Percentiles rank a stretch among this genome's conserved stretches.
Evolutionary conservation across 78 protist genomes (phyloP).

Genomic region (Cavenderia fasciculata): DNA sequence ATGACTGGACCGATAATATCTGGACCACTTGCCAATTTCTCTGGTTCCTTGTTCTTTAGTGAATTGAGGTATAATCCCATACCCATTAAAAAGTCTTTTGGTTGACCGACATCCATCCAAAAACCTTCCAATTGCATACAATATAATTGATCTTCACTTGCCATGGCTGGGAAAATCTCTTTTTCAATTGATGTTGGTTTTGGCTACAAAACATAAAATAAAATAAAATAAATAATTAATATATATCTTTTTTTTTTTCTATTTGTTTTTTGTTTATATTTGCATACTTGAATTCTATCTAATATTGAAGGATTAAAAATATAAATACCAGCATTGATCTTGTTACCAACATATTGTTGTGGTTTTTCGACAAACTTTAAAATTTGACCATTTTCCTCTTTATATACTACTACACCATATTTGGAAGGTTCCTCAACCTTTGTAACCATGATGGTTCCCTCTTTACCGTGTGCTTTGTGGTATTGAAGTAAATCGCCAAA

Average conservation of each 20-base stretch:
- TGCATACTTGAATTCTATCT: slow-evolving; percentile 87
- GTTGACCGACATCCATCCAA: slow-evolving; percentile 98
- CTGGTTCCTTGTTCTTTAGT: slow-evolving; percentile 44
- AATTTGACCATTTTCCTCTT: slow-evolving; percentile 84
- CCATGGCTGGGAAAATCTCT: slow-evolving; percentile 96
- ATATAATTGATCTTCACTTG: slow-evolving; percentile 85
- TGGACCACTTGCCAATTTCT: slow-evolving; percentile 50
- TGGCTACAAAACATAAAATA: slow-evolving; percentile 1
- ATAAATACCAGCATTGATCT: slow-evolving; percentile 97
- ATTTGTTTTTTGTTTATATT: neutral
- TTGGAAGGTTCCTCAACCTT: slow-evolving; percentile 96
- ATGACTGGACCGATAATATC: slow-evolving; percentile 77
- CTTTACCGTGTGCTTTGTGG: slow-evolving; percentile 95
- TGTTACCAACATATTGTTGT: slow-evolving; percentile 91
- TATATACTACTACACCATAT: slow-evolving; percentile 95
- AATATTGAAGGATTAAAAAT: slow-evolving; percentile 87
- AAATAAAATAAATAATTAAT: neutral
- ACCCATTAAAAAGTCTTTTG: slow-evolving; percentile 75
- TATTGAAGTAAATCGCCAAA: slow-evolving; percentile 87
- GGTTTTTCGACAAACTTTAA: slow-evolving; percentile 96
- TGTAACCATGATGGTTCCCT: slow-evolving; percentile 95
- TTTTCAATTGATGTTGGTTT: slow-evolving; percentile 70
- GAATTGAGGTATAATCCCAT: slow-evolving; percentile 54
- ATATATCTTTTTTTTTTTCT: neutral
- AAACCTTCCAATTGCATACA: slow-evolving; percentile 91